Percentiles rank a stretch among this genome's conserved stretches.
phyloP scores from a whole-genome alignment of 2,329 filamentous ascomycete genomes.

The Phyllosticta paracitricarpa region DNA sequence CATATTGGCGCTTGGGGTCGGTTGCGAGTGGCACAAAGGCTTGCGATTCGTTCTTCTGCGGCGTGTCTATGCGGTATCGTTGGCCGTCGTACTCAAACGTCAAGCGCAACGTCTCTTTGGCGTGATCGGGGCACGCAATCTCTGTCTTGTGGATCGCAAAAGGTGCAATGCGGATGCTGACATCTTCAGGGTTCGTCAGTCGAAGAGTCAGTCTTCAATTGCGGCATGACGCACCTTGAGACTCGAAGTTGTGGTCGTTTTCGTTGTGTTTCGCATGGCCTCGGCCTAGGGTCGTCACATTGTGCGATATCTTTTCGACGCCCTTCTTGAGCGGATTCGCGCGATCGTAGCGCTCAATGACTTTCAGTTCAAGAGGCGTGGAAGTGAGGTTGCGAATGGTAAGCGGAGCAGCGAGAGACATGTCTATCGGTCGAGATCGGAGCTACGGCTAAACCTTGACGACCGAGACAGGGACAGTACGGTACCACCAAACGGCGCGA shows the following conservation, averaged over 20 bases:
- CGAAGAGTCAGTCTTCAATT: neutral
- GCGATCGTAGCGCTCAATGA: slow-evolving; percentile 62
- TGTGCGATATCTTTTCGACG: slow-evolving; percentile 13
- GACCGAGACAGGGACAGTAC: neutral
- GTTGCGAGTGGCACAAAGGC: slow-evolving; percentile 29
- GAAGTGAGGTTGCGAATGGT: slow-evolving; percentile 75
- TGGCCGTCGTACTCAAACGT: slow-evolving; percentile 58
- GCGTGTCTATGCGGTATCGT: slow-evolving; percentile 63
- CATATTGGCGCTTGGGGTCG: slow-evolving; percentile 30
- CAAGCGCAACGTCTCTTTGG: slow-evolving; percentile 60
- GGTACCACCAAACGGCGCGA: neutral
- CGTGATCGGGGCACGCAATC: slow-evolving; percentile 47
- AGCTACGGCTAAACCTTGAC: slow-evolving; percentile 7
- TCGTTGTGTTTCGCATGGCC: slow-evolving; percentile 35
- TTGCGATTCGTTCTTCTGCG: slow-evolving; percentile 34
- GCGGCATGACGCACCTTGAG: slow-evolving; percentile 27
- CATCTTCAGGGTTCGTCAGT: slow-evolving; percentile 28
- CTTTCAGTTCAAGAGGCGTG: slow-evolving; percentile 60
- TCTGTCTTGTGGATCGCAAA: slow-evolving; percentile 58
- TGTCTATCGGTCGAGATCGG: neutral
- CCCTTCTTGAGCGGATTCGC: slow-evolving; percentile 32
- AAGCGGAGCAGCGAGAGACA: slow-evolving; percentile 29
- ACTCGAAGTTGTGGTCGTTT: slow-evolving; percentile 51
- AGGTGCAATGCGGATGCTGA: slow-evolving; percentile 54
- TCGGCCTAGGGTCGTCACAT: slow-evolving; percentile 16